phyloP scores from a whole-genome alignment of 495 filamentous ascomycete genomes.

The Rhypophila decipiens region DNA sequence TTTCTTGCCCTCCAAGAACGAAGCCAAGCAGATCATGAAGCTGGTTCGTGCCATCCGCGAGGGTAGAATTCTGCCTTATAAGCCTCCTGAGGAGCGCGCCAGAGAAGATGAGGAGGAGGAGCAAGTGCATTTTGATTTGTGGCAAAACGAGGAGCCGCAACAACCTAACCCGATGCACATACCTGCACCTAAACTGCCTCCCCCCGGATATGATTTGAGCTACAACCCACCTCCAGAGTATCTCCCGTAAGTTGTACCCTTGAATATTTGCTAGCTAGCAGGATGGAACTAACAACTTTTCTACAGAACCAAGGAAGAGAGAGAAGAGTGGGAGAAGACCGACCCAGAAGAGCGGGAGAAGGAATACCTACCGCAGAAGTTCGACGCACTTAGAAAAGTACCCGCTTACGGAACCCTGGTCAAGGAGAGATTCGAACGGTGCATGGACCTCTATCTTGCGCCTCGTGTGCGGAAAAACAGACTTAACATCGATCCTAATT shows the following conservation, averaged over 20 bases:
- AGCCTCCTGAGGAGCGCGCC: constrained; percentile 67
- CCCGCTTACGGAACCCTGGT: constrained; percentile 88
- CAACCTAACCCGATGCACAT: constrained; percentile 91
- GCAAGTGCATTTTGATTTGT: constrained; percentile 75
- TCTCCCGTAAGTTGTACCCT: constrained; percentile 48
- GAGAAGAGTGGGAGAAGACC: constrained; percentile 76
- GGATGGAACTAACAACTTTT: constrained; percentile 8
- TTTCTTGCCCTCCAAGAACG: constrained; percentile 96
- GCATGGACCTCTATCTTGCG: constrained; percentile 90
- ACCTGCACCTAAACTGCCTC: constrained; percentile 90
- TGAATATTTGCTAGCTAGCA: no score
- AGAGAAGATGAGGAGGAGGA: constrained; percentile 63
- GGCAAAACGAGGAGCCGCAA: constrained; percentile 81
- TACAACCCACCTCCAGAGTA: constrained; percentile 98
- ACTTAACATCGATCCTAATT: constrained; percentile 93
- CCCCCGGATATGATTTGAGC: constrained; percentile 88
- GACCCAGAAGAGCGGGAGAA: constrained; percentile 89
- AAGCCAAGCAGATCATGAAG: constrained; percentile 96
- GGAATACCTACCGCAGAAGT: constrained; percentile 77
- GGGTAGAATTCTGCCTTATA: constrained; percentile 89
- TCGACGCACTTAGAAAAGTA: constrained; percentile 78
- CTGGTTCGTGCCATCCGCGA: constrained; percentile 92
- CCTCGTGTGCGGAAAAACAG: constrained; percentile 87
- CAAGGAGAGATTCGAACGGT: constrained; percentile 93
- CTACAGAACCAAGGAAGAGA: constrained; percentile 62